Conservation (phyloP, 768 basidiomycete species). For the Phlebiopsis gigantea region DNA sequence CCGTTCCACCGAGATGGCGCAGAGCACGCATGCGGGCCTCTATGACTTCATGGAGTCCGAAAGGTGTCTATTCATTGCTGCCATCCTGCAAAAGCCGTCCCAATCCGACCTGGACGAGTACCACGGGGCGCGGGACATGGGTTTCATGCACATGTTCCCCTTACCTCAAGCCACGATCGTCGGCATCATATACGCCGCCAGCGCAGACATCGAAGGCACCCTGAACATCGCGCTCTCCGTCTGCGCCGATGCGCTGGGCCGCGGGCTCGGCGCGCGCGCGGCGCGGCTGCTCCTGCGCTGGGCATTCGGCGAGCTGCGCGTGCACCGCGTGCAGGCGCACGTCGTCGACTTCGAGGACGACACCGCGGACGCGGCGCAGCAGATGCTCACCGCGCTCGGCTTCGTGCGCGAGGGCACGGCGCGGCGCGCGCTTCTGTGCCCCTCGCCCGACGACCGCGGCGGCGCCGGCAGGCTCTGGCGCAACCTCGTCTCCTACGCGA, state of each 20-base stretch:
- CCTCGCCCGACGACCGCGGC: background rate
- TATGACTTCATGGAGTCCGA: conserved; percentile 8
- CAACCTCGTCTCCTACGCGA: background rate
- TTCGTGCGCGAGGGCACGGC: conserved; percentile 63
- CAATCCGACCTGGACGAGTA: background rate
- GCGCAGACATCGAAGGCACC: conserved; percentile 31
- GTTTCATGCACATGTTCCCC: background rate
- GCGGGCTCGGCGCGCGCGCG: conserved; percentile 43
- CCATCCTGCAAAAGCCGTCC: background rate
- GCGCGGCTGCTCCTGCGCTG: conserved; percentile 38
- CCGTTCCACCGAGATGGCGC: conserved; percentile 9
- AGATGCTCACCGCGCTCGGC: conserved; percentile 46
- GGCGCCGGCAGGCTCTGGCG: conserved; percentile 8
- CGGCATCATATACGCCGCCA: conserved; percentile 18
- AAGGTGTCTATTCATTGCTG: conserved; percentile 10
- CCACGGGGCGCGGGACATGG: background rate
- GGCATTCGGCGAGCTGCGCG: conserved; percentile 40
- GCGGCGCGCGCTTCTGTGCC: conserved; percentile 39
- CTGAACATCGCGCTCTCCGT: conserved; percentile 54
- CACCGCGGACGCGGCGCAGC: conserved; percentile 37
- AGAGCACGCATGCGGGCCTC: background rate
- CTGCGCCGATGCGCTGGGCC: conserved; percentile 27
- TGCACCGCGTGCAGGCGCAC: conserved; percentile 50
- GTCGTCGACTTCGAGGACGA: conserved; percentile 37
- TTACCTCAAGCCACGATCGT: conserved; percentile 5